phyloP scores from a whole-genome alignment of 352 stramenopile species.

The Pythium aquatile region DNA sequence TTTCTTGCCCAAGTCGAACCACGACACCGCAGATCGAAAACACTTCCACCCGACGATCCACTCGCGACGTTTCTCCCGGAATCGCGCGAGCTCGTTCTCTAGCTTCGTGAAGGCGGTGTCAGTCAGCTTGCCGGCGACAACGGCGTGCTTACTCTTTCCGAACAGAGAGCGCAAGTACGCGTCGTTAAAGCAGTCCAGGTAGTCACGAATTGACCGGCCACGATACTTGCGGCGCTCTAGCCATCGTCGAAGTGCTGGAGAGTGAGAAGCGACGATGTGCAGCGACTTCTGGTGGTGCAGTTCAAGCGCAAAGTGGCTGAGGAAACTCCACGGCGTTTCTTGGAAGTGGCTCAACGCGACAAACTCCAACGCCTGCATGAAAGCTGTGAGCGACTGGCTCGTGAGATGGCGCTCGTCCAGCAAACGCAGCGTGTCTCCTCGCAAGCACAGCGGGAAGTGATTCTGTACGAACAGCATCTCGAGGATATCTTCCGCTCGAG shows the following conservation, averaged over 20 bases:
- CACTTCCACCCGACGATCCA: conserved; percentile 71
- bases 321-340: conserved; percentile 51
- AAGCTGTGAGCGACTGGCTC: conserved; percentile 63
- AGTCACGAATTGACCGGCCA: conserved; percentile 23
- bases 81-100: conserved; percentile 32
- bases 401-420: conserved; percentile 48
- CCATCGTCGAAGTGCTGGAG: conserved; percentile 26
- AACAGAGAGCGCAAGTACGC: conserved; percentile 13
- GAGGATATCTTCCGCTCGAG: conserved; percentile 73
- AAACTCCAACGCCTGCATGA: conserved; percentile 62
- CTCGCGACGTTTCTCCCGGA: conserved; percentile 26
- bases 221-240: conserved; percentile 13
- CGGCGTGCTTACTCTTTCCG: not conserved
- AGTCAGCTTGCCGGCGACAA: not conserved
- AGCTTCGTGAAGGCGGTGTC: conserved; percentile 36
- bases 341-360: conserved; percentile 66
- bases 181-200: conserved; percentile 38
- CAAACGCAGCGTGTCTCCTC: conserved; percentile 43
- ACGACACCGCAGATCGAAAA: conserved; percentile 56
- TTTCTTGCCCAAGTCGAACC: conserved; percentile 45
- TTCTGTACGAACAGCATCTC: conserved; percentile 67
- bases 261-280: conserved; percentile 13
- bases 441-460: conserved; percentile 55
- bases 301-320: conserved; percentile 44
- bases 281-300: conserved; percentile 29